Conservation (phyloP, 345 rosid genomes). For the Euphorbia peplus region DNA sequence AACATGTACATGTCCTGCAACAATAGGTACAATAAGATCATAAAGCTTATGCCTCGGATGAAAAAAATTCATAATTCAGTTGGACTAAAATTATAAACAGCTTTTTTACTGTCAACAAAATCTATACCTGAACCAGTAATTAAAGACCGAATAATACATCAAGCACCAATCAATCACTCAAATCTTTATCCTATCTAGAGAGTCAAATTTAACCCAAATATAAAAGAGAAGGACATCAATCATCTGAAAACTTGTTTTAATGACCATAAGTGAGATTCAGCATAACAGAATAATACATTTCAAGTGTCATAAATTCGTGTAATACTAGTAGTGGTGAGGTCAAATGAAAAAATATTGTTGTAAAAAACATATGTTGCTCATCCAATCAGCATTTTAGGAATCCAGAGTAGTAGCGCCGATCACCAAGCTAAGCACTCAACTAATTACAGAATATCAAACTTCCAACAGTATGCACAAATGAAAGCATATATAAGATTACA, state of each 20-base stretch:
- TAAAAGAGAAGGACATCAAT: background rate
- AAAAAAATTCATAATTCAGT: background rate
- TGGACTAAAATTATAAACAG: background rate
- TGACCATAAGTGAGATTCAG: background rate
- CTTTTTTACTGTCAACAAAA: background rate
- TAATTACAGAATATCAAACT: background rate
- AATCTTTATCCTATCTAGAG: background rate
- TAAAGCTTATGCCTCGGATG: no score
- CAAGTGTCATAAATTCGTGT: background rate
- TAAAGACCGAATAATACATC: background rate
- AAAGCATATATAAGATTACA: background rate
- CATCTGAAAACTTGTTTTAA: background rate
- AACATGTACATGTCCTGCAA: conserved; percentile 91
- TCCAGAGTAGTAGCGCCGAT: background rate
- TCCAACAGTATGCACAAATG: background rate
- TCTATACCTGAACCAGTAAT: background rate
- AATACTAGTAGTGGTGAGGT: background rate
- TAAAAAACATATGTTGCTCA: background rate
- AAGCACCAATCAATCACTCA: background rate
- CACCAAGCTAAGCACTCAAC: background rate
- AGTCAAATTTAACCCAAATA: background rate
- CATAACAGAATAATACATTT: background rate
- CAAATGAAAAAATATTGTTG: background rate
- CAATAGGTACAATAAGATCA: conserved; percentile 17
- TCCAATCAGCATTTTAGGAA: background rate